Evolutionary conservation across 2,329 filamentous ascomycete genomes (phyloP).

Genomic region (Cyphellophora attinorum): DNA sequence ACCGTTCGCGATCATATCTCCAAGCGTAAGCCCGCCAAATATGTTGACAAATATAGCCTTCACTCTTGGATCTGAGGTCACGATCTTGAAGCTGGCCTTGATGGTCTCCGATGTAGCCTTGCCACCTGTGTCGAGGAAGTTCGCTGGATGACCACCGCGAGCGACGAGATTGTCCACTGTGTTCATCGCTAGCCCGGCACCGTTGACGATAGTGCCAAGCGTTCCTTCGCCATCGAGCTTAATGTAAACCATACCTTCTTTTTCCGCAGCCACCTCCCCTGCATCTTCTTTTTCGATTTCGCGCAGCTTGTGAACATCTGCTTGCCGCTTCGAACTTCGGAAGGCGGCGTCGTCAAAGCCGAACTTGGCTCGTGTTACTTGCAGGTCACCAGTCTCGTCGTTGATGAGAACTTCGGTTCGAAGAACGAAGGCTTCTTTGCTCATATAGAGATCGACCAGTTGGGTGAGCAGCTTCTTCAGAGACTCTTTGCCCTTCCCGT

Average conservation of each 20-base stretch:
- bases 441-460: constrained; percentile 51
- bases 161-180: constrained; percentile 69
- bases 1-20: constrained; percentile 73
- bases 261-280: constrained; percentile 53
- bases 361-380: constrained; percentile 47
- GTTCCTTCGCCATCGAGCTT: constrained; percentile 47
- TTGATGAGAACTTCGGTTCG: constrained; percentile 40
- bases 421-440: constrained; percentile 57
- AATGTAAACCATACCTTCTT: constrained; percentile 70
- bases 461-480: constrained; percentile 41
- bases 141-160: constrained; percentile 60
- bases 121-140: constrained; percentile 84
- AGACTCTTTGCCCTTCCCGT: constrained; percentile 32
- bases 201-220: constrained; percentile 73
- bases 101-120: constrained; percentile 80
- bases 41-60: constrained; percentile 65
- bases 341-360: constrained; percentile 64
- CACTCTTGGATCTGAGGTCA: constrained; percentile 62
- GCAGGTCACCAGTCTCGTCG: constrained; percentile 30
- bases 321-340: constrained; percentile 51
- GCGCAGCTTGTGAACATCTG: constrained; percentile 49
- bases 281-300: constrained; percentile 42
- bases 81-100: constrained; percentile 62
- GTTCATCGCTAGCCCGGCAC: constrained; percentile 84
- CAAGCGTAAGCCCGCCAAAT: constrained; percentile 60